Conservation (phyloP, 2,329 filamentous ascomycete species). For the Diaporthe citrichinensis region DNA sequence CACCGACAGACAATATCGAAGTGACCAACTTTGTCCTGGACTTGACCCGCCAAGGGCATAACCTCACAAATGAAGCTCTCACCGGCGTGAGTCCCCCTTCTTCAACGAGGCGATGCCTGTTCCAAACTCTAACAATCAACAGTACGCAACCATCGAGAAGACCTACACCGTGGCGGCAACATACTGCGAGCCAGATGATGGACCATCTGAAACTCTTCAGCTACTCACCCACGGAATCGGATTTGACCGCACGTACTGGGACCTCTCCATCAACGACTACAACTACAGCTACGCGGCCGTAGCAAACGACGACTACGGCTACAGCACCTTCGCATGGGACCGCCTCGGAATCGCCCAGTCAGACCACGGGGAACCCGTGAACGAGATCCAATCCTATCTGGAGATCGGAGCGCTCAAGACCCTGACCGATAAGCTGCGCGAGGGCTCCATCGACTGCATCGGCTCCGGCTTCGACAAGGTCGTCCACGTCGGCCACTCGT, state of each 20-base stretch:
- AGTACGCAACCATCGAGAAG: constrained; percentile 65
- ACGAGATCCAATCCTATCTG: constrained; percentile 39
- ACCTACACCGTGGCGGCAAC: constrained; percentile 71
- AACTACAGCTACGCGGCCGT: constrained; percentile 37
- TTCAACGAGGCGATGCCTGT: neutral
- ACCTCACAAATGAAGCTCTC: constrained; percentile 61
- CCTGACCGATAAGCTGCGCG: constrained; percentile 34
- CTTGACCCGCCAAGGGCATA: constrained; percentile 62
- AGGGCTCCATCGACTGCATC: constrained; percentile 22
- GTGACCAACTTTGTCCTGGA: constrained; percentile 69
- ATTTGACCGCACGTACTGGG: constrained; percentile 62
- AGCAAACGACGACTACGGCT: constrained; percentile 33
- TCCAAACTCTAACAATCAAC: neutral
- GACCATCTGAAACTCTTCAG: constrained; percentile 58
- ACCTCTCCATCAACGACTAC: constrained; percentile 33
- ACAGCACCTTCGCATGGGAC: constrained; percentile 40
- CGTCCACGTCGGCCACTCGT: constrained; percentile 75
- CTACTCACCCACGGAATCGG: constrained; percentile 68
- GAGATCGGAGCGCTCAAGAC: constrained; percentile 37
- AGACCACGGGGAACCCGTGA: constrained; percentile 33
- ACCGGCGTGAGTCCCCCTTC: constrained; percentile 54
- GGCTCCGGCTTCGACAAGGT: constrained; percentile 55
- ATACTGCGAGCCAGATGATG: constrained; percentile 70
- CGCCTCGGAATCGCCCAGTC: constrained; percentile 37
- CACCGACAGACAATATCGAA: constrained; percentile 67